Evolutionary conservation across 2,329 filamentous ascomycete species (phyloP).

Genomic region (Trichophyton verrucosum): DNA sequence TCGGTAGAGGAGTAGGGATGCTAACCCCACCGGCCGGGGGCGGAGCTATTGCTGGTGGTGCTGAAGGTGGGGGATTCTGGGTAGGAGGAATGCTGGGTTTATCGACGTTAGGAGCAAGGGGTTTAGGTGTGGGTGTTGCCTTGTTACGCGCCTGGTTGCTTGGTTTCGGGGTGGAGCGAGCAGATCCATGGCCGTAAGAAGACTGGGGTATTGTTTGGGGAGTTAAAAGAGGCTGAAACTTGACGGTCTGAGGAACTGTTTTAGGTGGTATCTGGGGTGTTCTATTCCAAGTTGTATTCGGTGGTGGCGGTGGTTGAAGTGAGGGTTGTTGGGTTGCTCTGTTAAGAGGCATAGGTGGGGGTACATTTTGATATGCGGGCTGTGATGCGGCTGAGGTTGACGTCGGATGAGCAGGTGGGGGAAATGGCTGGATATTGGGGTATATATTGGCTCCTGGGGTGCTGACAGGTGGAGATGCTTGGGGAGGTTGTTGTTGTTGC

Average conservation of each 20-base stretch:
- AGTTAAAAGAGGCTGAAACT: conserved; percentile 5
- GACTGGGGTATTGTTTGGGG: conserved; percentile 2
- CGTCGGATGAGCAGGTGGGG: neutral
- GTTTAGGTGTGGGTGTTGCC: neutral
- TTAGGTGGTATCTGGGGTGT: neutral
- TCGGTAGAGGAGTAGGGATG: neutral
- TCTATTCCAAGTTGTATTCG: neutral
- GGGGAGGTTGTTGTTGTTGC: no score
- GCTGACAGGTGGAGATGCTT: neutral
- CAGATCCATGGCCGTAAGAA: neutral
- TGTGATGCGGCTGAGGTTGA: neutral
- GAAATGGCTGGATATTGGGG: conserved; percentile 3
- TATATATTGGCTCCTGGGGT: neutral
- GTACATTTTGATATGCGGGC: neutral
- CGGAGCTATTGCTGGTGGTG: neutral
- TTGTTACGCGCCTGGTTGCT: neutral
- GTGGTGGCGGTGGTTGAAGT: neutral
- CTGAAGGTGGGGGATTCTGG: neutral
- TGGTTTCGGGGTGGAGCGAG: neutral
- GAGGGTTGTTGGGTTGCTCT: neutral
- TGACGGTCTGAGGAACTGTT: neutral
- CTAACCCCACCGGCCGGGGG: neutral
- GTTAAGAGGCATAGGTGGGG: neutral
- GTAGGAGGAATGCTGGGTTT: neutral
- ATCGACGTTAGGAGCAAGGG: neutral